Conservation (phyloP, 257 asterid genomes). For the Fraxinus pennsylvanica region DNA sequence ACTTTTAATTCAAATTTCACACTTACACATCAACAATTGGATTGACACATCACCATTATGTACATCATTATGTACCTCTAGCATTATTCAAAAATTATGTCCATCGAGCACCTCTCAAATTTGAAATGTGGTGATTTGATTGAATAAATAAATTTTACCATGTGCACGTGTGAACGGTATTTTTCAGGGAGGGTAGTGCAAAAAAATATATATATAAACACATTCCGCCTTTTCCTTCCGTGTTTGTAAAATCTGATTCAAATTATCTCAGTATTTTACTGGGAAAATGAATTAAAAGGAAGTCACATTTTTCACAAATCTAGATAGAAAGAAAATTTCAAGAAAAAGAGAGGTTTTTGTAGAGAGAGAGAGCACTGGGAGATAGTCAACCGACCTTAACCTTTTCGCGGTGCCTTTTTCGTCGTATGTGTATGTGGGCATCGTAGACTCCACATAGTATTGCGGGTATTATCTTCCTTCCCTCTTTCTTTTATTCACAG, state of each 20-base stretch:
- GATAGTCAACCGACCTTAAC: constrained; percentile 45
- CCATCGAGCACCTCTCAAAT: too few relatives aligned
- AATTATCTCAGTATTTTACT: not conserved
- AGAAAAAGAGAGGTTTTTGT: too few relatives aligned
- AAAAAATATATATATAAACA: too few relatives aligned
- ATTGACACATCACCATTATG: too few relatives aligned
- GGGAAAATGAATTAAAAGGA: not conserved
- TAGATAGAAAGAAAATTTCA: not conserved
- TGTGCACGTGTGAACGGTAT: too few relatives aligned
- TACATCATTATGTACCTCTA: too few relatives aligned
- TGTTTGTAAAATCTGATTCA: not conserved
- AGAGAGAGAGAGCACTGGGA: not conserved
- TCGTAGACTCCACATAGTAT: constrained; percentile 45
- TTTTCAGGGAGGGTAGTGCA: too few relatives aligned
- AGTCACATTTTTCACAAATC: not conserved
- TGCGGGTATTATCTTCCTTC: constrained; percentile 36
- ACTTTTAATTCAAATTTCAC: too few relatives aligned
- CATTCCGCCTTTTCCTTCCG: not conserved
- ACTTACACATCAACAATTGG: too few relatives aligned
- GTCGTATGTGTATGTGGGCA: constrained; percentile 47
- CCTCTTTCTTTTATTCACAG: not conserved
- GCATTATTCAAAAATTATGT: too few relatives aligned
- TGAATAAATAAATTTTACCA: too few relatives aligned
- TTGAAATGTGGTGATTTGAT: too few relatives aligned
- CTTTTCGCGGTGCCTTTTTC: constrained; percentile 26